Base-by-base conservation (phyloP, 306 rosid species). In the Sechiopsis laciniata region DNA sequence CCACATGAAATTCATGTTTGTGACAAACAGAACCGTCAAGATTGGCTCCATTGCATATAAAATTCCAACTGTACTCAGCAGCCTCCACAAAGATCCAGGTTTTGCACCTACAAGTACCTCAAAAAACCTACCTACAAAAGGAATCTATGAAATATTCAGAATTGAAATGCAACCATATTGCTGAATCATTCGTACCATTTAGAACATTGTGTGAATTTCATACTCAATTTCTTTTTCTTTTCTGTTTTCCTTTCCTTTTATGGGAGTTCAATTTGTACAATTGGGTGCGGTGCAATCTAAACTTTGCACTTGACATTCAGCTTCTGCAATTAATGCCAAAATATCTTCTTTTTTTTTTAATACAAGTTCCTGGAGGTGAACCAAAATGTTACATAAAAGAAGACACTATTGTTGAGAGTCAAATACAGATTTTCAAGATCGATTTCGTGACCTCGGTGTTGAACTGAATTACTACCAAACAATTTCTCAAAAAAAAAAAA, bases 41-140 rank as follows among this genome's bases (percentile, higher is more conserved):
- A 94, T 42, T 69, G 99, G 99, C 89, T 94, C 99, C 88, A 94
- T 40, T 13, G 95, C 97, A 78, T 94, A 94, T 76, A 89, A 78
- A 37, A 89, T 52, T 74, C 95, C 98, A 16, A 94, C 82, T 71
- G 87, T 86, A 82, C 96, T 79, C 35, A 94, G 95, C 82, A 94
- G 77, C 72, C 75, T 86, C 99, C 96, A 89, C 75, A 94, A 77
- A 0, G 99, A 90, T 77, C 85, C 99, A 0, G 89, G 91, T 81
- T 96, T 90, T 71, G 80, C 83, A 55, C 97, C 97, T 50, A 94
- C 83, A 29, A 94, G 84, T 26, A 90, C 88, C 83, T 90, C 96
- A 21, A 90, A 94, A 87, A 94, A 90, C 55, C 87, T 76, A 54
- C 98, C 98, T 94, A 50, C n/a, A 67, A 56, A 55, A 77, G 67